Evolutionary conservation across 768 basidiomycete species (phyloP), one percentile per base, ranked within the genome.

Genomic region (Russula sp.): DNA sequence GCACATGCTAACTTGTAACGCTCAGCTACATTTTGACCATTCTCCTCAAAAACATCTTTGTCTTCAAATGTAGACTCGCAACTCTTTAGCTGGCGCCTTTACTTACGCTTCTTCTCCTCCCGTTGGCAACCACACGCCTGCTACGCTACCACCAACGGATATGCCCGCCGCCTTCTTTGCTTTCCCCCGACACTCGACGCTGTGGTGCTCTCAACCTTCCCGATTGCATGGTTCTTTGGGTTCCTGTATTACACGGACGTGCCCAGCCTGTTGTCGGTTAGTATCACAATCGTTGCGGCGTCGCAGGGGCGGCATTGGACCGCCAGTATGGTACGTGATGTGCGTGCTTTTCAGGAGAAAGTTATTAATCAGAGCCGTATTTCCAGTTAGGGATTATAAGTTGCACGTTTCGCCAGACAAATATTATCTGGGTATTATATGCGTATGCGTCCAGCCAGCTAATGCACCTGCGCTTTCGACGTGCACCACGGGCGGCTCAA

Each of bases 221-320:
- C 96, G 3, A 79, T 94, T 34, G 84, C 85, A 13, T 94, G 87
- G 85, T 98, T 97, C 79, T 96, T 92, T 74, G 88, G 87, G 0
- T 92, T 93, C 72, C 77, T 98, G 10, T 98, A 94, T 74, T 97
- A 98, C 74, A 98, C 96, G 11, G 95, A 98, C 67, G 82, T 92
- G 20, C 91, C 88, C 6, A 89, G 90, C 69, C 78, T 95, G 18
- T 74, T 88, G 2, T 83, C 83, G 44, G 90, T 96, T 5, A 74
- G 90, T 24, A 73, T 77, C 32, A 87, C 86, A 2, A 77, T 89
- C 26, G 78, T 84, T 6, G 79, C 84, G 24, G 88, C 90, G 16
- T 76, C 82, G 28, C 79, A 85, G 66, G 79, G 81, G 42, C 73
- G 75, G 55, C 90, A 93, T 72, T 81, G 82, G 79, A 70, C 80